Evolutionary conservation across 768 basidiomycete species (phyloP).

Genomic region (Lactifluus hygrophoroides): DNA sequence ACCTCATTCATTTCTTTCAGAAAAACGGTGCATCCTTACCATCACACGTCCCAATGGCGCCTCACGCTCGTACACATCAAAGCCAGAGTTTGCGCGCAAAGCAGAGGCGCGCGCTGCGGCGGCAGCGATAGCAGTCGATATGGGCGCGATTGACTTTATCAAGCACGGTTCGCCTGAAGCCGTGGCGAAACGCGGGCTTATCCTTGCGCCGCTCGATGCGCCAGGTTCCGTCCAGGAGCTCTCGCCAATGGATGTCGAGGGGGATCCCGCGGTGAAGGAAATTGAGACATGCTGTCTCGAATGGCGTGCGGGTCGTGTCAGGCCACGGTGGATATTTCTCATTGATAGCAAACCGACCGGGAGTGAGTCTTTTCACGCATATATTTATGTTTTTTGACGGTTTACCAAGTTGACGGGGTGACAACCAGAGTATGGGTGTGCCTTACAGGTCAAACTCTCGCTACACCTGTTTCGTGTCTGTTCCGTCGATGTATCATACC

Average conservation of each 20-base stretch:
- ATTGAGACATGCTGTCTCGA: slow-evolving; percentile 48
- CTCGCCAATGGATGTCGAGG: slow-evolving; percentile 1
- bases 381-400: background rate
- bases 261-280: slow-evolving; percentile 27
- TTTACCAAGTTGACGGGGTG: slow-evolving; percentile 20
- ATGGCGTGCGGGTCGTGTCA: slow-evolving; percentile 45
- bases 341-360: slow-evolving; percentile 41
- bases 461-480: slow-evolving; percentile 42
- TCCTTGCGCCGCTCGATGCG: slow-evolving; percentile 27
- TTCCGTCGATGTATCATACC: slow-evolving; percentile 39
- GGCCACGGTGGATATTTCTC: slow-evolving; percentile 46
- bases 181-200: slow-evolving; percentile 29
- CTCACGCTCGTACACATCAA: slow-evolving; percentile 46
- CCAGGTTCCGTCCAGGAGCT: slow-evolving; percentile 5
- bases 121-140: slow-evolving; percentile 45
- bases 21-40: slow-evolving; percentile 52
- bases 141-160: slow-evolving; percentile 56
- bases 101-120: slow-evolving; percentile 47
- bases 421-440: slow-evolving; percentile 37
- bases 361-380: slow-evolving; percentile 18
- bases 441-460: slow-evolving; percentile 46
- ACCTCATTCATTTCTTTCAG: slow-evolving; percentile 26
- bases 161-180: slow-evolving; percentile 34
- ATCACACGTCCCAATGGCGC: slow-evolving; percentile 47
- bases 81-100: slow-evolving; percentile 35